phyloP scores from a whole-genome alignment of 192 early-diverging fungal genomes.

The Backusella morwellensis region DNA sequence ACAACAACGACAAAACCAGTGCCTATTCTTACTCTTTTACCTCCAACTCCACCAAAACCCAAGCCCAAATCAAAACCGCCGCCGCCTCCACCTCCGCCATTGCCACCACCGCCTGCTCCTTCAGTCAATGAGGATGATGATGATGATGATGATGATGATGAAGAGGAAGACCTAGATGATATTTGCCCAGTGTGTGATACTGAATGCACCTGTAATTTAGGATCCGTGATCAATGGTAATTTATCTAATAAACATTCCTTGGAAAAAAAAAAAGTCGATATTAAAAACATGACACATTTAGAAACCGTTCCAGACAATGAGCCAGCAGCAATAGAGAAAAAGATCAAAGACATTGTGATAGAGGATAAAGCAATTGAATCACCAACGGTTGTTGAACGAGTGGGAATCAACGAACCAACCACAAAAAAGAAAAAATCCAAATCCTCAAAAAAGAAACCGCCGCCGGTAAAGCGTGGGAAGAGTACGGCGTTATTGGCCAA shows the following conservation, averaged over 20 bases:
- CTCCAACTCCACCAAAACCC: conserved; percentile 10
- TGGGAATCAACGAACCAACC: not conserved
- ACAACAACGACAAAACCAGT: not conserved
- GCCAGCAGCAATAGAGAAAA: not conserved
- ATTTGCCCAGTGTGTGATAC: conserved; percentile 55
- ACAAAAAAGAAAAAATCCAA: not conserved
- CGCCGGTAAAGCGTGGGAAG: not conserved
- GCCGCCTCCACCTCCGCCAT: not conserved
- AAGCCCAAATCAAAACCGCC: not conserved
- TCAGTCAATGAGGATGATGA: conserved; percentile 14
- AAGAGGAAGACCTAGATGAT: conserved; percentile 51
- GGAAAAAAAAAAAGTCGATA: no score
- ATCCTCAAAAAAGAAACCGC: not conserved
- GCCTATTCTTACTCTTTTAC: not conserved
- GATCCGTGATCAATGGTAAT: not conserved
- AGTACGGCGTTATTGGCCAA: conserved; percentile 12
- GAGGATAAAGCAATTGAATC: not conserved
- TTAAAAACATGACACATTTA: no score
- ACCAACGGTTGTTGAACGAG: not conserved
- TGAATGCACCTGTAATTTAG: conserved; percentile 48
- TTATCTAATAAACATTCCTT: no score
- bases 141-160: conserved; percentile 35
- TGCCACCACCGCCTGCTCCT: not conserved
- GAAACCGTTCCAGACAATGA: not conserved
- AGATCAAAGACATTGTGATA: not conserved